phyloP scores from a whole-genome alignment of 345 rosid genomes.

The Lumnitzera racemosa region DNA sequence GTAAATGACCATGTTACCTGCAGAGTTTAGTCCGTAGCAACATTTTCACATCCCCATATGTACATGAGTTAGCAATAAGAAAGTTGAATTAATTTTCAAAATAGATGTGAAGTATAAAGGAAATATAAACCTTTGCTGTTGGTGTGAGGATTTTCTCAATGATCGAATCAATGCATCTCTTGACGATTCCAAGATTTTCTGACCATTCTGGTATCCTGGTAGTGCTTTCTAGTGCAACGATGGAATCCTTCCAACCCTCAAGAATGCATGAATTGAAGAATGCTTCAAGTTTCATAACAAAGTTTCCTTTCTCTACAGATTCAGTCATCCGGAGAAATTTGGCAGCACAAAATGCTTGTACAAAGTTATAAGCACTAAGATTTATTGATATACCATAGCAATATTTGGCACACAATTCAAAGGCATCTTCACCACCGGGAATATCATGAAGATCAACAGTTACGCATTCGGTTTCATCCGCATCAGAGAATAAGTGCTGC shows the following conservation, averaged over 20 bases:
- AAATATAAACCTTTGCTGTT: conserved; percentile 44
- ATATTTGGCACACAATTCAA: conserved; percentile 89
- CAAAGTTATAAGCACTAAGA: conserved; percentile 80
- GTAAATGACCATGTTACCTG: conserved; percentile 95
- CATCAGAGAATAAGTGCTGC: conserved; percentile 46
- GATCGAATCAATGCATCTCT: conserved; percentile 78
- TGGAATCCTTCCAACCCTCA: conserved; percentile 96
- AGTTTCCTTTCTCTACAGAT: conserved; percentile 70
- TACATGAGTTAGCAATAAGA: neutral
- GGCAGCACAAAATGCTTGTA: conserved; percentile 79
- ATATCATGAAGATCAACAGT: conserved; percentile 74
- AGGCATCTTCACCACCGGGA: conserved; percentile 94
- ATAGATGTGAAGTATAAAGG: neutral
- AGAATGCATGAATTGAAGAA: conserved; percentile 89
- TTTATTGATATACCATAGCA: conserved; percentile 92
- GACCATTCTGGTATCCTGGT: conserved; percentile 72
- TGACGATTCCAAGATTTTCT: conserved; percentile 72
- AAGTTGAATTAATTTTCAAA: neutral
- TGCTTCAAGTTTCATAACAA: conserved; percentile 69
- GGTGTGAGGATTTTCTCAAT: conserved; percentile 82
- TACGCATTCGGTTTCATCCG: conserved; percentile 33
- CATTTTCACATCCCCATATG: neutral
- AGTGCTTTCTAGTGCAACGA: conserved; percentile 61
- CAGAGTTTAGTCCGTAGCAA: conserved; percentile 2
- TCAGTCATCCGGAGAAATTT: conserved; percentile 91